phyloP scores from a whole-genome alignment of 306 rosid genomes.

The Dalbergia cochinchinensis region DNA sequence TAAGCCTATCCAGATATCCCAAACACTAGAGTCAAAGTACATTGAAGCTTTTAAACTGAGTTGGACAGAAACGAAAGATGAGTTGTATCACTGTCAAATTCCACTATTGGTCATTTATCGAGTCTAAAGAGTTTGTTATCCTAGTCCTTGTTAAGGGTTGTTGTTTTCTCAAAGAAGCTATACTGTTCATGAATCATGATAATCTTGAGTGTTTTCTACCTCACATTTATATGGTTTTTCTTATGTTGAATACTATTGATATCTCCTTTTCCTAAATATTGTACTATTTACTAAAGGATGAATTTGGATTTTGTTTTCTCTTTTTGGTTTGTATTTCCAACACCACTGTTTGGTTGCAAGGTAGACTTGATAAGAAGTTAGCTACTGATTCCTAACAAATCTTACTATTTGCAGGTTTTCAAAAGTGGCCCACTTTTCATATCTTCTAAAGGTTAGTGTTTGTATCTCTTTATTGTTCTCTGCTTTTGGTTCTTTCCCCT shows the following conservation, averaged over 20 bases:
- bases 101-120: neutral
- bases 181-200: slow-evolving; percentile 1
- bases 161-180: slow-evolving; percentile 5
- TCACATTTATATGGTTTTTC: neutral
- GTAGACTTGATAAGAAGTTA: slow-evolving; percentile 18
- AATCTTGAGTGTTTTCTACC: neutral
- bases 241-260: neutral
- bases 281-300: slow-evolving; percentile 14
- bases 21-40: neutral
- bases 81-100: neutral
- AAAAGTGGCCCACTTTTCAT: slow-evolving; percentile 99
- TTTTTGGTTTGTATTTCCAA: slow-evolving; percentile 21
- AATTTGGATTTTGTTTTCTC: neutral
- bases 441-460: slow-evolving; percentile 90
- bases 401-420: slow-evolving; percentile 77
- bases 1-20: neutral
- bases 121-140: neutral
- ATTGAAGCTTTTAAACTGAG: neutral
- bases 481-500: slow-evolving; percentile 13
- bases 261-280: neutral
- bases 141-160: neutral
- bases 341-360: slow-evolving; percentile 11
- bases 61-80: neutral
- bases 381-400: slow-evolving; percentile 50
- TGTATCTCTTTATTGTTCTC: neutral